Evolutionary conservation across 208 protist genomes (phyloP).

Genomic region (Leishmania gerbilli): DNA sequence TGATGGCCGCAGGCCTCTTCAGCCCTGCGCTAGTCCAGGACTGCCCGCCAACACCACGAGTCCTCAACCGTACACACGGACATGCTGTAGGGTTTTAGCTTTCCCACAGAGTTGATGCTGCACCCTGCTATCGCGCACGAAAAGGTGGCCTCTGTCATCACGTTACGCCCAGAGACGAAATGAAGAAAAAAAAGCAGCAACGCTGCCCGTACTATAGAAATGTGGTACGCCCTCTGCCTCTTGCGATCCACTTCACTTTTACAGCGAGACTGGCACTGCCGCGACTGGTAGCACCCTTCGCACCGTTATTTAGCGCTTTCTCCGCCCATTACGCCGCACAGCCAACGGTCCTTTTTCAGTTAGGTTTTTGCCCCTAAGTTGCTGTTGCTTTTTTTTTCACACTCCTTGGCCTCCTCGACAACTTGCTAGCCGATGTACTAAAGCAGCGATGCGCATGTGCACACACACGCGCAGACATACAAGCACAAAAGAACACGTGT

Average conservation of each 20-base stretch:
- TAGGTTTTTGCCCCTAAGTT: not conserved
- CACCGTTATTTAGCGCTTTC: not conserved
- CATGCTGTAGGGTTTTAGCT: too few species aligned
- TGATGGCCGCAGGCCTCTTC: too few species aligned
- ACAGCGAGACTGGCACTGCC: not conserved
- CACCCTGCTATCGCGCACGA: not conserved
- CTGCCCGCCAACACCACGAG: too few species aligned
- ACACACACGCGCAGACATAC: not conserved
- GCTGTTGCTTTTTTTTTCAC: not conserved
- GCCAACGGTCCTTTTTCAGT: not conserved
- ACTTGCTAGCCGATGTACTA: not conserved
- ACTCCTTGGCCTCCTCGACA: not conserved
- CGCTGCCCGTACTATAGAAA: not conserved
- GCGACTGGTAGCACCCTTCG: not conserved
- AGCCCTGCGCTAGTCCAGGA: too few species aligned
- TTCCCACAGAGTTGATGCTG: too few species aligned
- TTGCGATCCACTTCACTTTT: not conserved
- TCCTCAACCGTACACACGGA: too few species aligned
- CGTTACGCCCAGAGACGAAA: not conserved
- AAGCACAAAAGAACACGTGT: slow-evolving; percentile 6
- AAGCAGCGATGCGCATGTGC: not conserved
- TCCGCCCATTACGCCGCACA: not conserved
- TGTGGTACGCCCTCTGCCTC: not conserved
- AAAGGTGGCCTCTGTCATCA: not conserved
- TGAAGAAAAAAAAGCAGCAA: not conserved